Base-by-base conservation (phyloP, 345 rosid genomes). In the Hibiscus tridactylites region DNA sequence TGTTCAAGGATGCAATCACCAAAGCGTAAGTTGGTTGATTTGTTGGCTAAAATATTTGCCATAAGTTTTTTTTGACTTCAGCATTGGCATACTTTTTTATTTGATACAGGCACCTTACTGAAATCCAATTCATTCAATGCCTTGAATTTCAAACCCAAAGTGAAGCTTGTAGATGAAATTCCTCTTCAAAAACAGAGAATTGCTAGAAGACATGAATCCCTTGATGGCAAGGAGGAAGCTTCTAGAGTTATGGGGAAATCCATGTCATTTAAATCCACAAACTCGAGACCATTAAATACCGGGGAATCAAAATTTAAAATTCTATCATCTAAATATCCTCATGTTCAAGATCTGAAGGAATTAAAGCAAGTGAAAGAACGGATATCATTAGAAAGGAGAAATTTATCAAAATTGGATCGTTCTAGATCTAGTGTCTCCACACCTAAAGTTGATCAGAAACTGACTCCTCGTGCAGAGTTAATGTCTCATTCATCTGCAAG, bases 91-190 rank as follows among this genome's bases (percentile, higher is more conserved):
- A 42, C 16, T 39, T 8, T 42, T 61, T 62, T 60, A 76, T 31
- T 71, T 73, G 77, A 26, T 82, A 50, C 82, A 96, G 99, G 90
- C 78, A 65, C 83, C 70, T 83, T 89, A 33, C 76, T 82, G 68
- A 96, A 89, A 85, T 89, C 98, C 75, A 86, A 80, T 69, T 96
- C 97, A 31, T 96, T 87, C 82, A 91, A 73, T 79, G 73, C 79
- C 53, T 71, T 77, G 11, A 86, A 73, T 83, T 79, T 81, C 56
- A 89, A 85, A 81, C 80, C 88, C 4, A 96, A 88, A 83, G 83
- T 85, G 81, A 87, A 85, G 83, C 85, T 77, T 75, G 83, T 81
- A 29, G 91, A 90, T 76, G 97, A 88, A 78, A 82, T 73, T 75
- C 46, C 83, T 78, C 79, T 79, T 77, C 91, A 77, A 71, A 87